Evolutionary conservation across 257 asterid genomes (phyloP), one percentile per base, ranked within the genome.

Genomic region (Linderniella brevidens): DNA sequence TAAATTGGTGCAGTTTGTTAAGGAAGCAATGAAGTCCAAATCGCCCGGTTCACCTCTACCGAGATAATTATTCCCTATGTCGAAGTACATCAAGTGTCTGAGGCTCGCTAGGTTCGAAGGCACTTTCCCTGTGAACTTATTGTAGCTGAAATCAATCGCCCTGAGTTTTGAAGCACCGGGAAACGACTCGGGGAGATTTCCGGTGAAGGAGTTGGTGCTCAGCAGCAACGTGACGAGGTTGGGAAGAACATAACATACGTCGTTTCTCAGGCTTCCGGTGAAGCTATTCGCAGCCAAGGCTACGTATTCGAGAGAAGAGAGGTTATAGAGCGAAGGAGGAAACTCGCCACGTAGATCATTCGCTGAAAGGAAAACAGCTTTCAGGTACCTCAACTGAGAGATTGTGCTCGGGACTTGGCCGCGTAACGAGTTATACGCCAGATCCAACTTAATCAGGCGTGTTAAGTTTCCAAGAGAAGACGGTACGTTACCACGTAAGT

Each of bases 1-100:
- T 8, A 71, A 54, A 19, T 54, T 49, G 0, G 66, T 46, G 61
- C 71, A 67, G 49, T 71, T 71, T 10, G 53, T 51, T n/a, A 71
- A 57, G 37, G 65, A 52, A 35, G 59, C 36, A 37, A 70, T 18
- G 54, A 70, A 69, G 38, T 50, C 56, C 37, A 58, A 46, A 39
- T 58, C 62, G 35, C 65, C 63, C 0, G 19, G 35, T 17, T 48
- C 54, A 19, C 67, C 49, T 19, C 3, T 16, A 13, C 72, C 72
- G 11, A 70, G 64, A 8, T 50, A 59, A 37, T 65, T 70, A 0
- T 8, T 0, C 1, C 47, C 49, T 8, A 57, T n/a, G 41, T 47
- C 49, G 35, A 57, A 8, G 16, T 54, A 7, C 4, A 15, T 8
- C 8, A 57, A 8, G 11, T 8, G 9, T 8, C 48, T 48, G 19